A percentile compares a stretch with the other conserved stretches of the same genome.
Evolutionary conservation across 805 yeast species (phyloP).

Genomic region (Hanseniaspora pseudoguilliermondii): DNA sequence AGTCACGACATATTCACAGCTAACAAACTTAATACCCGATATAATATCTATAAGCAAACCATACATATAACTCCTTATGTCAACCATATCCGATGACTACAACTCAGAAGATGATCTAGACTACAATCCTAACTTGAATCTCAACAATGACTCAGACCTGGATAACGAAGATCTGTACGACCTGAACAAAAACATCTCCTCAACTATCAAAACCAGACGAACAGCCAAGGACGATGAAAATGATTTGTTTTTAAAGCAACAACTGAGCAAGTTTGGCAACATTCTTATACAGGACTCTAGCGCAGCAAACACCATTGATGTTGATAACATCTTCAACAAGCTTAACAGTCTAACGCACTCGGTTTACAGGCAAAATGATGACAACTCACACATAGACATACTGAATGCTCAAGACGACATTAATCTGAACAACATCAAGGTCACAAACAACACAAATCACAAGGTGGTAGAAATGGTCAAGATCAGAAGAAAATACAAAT

Average conservation of each 20-base stretch:
- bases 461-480: conserved; percentile 39
- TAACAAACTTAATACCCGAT: background rate
- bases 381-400: conserved; percentile 13
- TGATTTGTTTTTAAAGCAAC: conserved; percentile 28
- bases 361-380: conserved; percentile 10
- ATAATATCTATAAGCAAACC: too few relatives aligned
- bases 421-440: background rate
- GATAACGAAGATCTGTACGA: conserved; percentile 11
- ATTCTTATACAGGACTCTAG: conserved; percentile 15
- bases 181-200: conserved; percentile 13
- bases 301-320: conserved; percentile 15
- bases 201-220: conserved; percentile 59
- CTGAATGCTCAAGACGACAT: background rate
- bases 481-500: conserved; percentile 67
- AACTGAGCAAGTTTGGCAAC: conserved; percentile 25
- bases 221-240: conserved; percentile 33
- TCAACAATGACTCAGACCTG: background rate
- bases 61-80: too few relatives aligned
- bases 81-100: background rate
- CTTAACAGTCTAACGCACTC: background rate
- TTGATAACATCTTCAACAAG: conserved; percentile 12
- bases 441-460: background rate
- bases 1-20: too few relatives aligned
- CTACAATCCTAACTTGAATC: background rate
- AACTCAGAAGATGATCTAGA: conserved; percentile 11